A percentile compares a stretch with the other conserved stretches of the same genome.
Evolutionary conservation across 2,329 filamentous ascomycete species (phyloP).

Genomic region (Diplodia scrobiculata): DNA sequence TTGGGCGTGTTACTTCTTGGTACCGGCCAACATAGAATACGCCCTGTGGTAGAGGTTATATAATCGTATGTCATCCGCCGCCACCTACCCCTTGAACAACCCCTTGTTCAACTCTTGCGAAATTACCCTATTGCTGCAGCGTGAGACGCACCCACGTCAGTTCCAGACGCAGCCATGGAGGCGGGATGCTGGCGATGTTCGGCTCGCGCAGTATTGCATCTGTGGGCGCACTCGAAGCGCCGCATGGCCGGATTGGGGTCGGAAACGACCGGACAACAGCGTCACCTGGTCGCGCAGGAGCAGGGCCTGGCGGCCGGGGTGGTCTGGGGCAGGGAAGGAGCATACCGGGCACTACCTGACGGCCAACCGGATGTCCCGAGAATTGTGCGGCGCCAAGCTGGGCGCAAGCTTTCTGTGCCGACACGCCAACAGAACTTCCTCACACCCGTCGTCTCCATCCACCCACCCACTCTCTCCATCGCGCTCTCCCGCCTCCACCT

Average conservation of each 20-base stretch:
- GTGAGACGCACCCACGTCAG: neutral
- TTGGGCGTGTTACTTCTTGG: no score
- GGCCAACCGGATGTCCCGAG: constrained; percentile 25
- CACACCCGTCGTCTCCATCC: constrained; percentile 32
- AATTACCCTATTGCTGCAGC: neutral
- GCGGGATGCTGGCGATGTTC: neutral
- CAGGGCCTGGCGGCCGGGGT: neutral
- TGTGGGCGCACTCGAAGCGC: neutral
- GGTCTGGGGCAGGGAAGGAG: neutral
- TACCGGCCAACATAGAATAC: no score
- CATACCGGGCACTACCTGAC: neutral
- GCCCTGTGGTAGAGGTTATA: no score
- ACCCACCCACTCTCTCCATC: constrained; percentile 35
- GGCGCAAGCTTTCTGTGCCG: constrained; percentile 25
- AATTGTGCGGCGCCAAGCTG: constrained; percentile 28
- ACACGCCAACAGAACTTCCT: constrained; percentile 28
- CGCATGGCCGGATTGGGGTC: neutral
- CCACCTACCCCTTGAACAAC: no score
- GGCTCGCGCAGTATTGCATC: no score
- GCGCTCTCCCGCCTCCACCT: constrained; percentile 25
- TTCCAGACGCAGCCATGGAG: neutral
- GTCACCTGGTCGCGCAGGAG: neutral
- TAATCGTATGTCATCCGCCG: no score
- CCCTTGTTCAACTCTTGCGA: no score
- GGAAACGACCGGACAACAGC: neutral